These are phyloP conservation scores for Gracilaria gracilis DNA, from an alignment of 23 red algal species.

Conservation along the genomic window DNA sequence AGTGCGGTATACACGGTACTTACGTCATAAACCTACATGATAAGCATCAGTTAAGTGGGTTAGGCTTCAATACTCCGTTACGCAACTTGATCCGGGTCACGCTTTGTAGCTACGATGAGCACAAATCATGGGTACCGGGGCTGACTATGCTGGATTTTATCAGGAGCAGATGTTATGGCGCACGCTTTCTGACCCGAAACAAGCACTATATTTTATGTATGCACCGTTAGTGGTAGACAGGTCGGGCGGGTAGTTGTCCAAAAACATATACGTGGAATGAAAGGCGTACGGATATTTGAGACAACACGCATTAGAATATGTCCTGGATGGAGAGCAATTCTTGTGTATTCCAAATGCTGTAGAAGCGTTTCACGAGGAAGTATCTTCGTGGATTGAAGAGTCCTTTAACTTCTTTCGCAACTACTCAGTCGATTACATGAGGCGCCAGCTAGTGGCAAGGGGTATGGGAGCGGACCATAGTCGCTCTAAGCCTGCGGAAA, in stretches of 20 bases:
- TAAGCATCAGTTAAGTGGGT: neutral
- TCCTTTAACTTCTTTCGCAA: neutral
- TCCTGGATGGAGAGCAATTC: neutral
- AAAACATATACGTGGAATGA: neutral
- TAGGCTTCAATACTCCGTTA: neutral
- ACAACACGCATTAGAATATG: neutral
- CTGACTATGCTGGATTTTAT: neutral
- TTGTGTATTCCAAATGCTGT: neutral
- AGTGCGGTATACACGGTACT: neutral
- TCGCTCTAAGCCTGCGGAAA: too few species aligned
- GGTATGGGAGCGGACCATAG: neutral
- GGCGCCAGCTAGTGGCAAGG: neutral
- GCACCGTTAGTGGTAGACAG: neutral
- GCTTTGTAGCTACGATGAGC: neutral
- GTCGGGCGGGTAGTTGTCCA: neutral
- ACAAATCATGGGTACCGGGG: neutral
- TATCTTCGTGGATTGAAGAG: slow-evolving; percentile 14
- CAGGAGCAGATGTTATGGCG: slow-evolving; percentile 1
- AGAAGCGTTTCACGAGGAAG: slow-evolving; percentile 15
- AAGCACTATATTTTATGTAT: neutral
- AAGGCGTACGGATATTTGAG: slow-evolving; percentile 7
- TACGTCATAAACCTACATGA: neutral
- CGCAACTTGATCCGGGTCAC: neutral
- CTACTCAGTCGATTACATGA: slow-evolving; percentile 20
- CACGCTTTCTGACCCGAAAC: neutral